Evolutionary conservation across 192 early-diverging fungal species (phyloP).

Genomic region (Oehlia diaphana): DNA sequence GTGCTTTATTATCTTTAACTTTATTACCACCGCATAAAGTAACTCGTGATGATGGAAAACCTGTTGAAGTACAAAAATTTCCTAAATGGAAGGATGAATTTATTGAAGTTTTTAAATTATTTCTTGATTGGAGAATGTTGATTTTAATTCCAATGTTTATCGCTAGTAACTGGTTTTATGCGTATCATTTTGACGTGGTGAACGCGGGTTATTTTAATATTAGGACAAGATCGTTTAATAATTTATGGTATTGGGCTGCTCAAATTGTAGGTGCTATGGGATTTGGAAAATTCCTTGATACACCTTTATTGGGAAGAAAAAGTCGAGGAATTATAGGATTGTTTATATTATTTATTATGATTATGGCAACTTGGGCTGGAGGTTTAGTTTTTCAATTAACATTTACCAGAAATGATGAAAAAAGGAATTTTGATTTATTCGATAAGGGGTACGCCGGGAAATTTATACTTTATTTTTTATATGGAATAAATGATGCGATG

Average conservation of each 20-base stretch:
- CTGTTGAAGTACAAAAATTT: slow-evolving; percentile 67
- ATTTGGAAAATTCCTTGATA: slow-evolving; percentile 72
- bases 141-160: slow-evolving; percentile 68
- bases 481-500: slow-evolving; percentile 79
- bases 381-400: slow-evolving; percentile 59
- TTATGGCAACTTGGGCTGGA: slow-evolving; percentile 68
- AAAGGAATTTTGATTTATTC: slow-evolving; percentile 39
- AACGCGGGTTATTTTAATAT: slow-evolving; percentile 68
- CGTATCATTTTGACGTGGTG: slow-evolving; percentile 60
- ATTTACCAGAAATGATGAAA: slow-evolving; percentile 46
- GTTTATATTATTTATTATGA: slow-evolving; percentile 43
- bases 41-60: slow-evolving; percentile 66
- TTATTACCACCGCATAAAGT: slow-evolving; percentile 62
- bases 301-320: slow-evolving; percentile 49
- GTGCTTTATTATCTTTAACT: slow-evolving; percentile 54
- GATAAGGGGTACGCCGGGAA: slow-evolving; percentile 50
- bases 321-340: slow-evolving; percentile 66
- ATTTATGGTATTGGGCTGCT: slow-evolving; percentile 73
- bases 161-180: slow-evolving; percentile 80
- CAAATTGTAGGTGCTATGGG: slow-evolving; percentile 69
- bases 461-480: slow-evolving; percentile 71
- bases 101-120: slow-evolving; percentile 54
- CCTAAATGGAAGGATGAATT: slow-evolving; percentile 63
- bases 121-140: slow-evolving; percentile 67
- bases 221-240: slow-evolving; percentile 73